Evolutionary conservation across 176 grass and related monocot genomes (phyloP).

Genomic region (Cenchrus purpureus): DNA sequence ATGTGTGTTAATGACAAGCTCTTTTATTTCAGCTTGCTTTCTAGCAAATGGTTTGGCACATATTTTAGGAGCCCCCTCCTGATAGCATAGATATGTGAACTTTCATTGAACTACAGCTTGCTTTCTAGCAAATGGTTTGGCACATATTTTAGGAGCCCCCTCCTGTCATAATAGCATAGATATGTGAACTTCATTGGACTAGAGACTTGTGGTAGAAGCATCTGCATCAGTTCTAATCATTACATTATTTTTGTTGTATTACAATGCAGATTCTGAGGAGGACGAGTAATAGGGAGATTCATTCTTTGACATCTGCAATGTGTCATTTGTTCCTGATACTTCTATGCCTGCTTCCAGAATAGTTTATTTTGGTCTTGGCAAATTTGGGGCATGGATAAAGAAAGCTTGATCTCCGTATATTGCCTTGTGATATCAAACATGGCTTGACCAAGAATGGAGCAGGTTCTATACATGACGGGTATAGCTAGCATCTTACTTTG

Average conservation of each 20-base stretch:
- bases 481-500: conserved; percentile 68
- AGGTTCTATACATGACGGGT: conserved; percentile 63
- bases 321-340: conserved; percentile 47
- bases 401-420: conserved; percentile 52
- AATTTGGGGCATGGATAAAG: conserved; percentile 35
- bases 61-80: neutral
- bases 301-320: conserved; percentile 47
- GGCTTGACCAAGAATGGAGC: conserved; percentile 41
- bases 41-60: conserved; percentile 17
- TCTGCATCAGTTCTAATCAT: conserved; percentile 7
- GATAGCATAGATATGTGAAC: neutral
- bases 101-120: neutral
- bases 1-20: conserved; percentile 18
- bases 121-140: conserved; percentile 11
- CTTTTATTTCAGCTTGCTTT: conserved; percentile 21
- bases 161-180: conserved; percentile 7
- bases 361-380: conserved; percentile 42
- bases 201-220: conserved; percentile 9
- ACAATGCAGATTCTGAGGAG: conserved; percentile 68
- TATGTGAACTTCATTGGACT: neutral
- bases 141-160: neutral
- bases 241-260: conserved; percentile 36
- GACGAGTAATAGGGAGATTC: conserved; percentile 52
- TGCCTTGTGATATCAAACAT: conserved; percentile 44
- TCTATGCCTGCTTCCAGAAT: conserved; percentile 41